Percentiles rank a stretch among this genome's conserved stretches.
Conservation (phyloP, 1,139 yeast genomes). For the Komagataea norvegica region DNA sequence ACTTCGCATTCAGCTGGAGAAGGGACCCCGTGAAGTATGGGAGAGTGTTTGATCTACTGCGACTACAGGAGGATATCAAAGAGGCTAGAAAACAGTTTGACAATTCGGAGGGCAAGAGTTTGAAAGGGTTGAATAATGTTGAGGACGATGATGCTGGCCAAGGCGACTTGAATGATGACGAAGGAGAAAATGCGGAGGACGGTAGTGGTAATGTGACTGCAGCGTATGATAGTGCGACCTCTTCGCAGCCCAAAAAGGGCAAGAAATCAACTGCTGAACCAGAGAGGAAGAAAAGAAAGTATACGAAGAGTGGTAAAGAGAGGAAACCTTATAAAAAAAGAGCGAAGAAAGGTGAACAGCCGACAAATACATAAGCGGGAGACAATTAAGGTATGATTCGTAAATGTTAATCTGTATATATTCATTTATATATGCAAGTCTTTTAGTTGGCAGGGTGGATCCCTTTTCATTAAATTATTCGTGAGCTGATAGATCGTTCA, state of each 20-base stretch:
- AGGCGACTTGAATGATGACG: conserved; percentile 31
- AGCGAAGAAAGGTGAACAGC: conserved; percentile 21
- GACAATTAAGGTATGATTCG: too few relatives aligned
- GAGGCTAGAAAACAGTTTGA: conserved; percentile 83
- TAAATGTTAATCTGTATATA: background rate
- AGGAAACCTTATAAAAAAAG: conserved; percentile 28
- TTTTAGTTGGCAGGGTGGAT: background rate
- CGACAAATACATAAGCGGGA: conserved; percentile 4
- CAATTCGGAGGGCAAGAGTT: conserved; percentile 48
- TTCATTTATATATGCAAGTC: background rate
- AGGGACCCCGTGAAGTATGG: conserved; percentile 82
- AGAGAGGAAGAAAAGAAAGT: conserved; percentile 25
- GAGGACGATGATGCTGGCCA: conserved; percentile 32
- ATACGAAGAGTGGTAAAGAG: conserved; percentile 26
- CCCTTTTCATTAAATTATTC: background rate
- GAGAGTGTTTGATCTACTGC: conserved; percentile 73
- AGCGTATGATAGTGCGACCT: conserved; percentile 2
- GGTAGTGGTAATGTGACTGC: conserved; percentile 17
- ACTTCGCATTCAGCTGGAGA: conserved; percentile 78
- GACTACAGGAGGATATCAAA: conserved; percentile 68
- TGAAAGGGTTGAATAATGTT: conserved; percentile 28
- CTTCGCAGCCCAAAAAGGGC: conserved; percentile 11
- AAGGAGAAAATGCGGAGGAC: conserved; percentile 27
- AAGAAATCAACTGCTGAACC: conserved; percentile 18
- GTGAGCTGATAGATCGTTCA: background rate